These are phyloP conservation scores for Williopsis jadinii DNA, from an alignment of 1,139 yeast genomes.

Conservation along the genomic window DNA sequence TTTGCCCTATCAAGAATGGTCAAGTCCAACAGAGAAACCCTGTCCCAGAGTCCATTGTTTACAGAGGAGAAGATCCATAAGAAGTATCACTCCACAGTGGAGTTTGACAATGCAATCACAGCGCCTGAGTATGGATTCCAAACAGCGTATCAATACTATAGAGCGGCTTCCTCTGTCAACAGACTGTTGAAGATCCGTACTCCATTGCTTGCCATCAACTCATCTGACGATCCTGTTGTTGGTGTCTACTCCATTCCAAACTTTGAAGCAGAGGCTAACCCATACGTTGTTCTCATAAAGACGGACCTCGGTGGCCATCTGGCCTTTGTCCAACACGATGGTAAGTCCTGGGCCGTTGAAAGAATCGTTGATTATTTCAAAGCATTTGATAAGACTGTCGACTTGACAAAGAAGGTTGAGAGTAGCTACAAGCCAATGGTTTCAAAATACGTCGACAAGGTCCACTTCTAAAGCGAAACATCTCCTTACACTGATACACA, in stretches of 20 bases:
- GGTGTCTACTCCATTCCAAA: conserved; percentile 59
- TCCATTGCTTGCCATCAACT: conserved; percentile 62
- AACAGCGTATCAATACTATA: conserved; percentile 66
- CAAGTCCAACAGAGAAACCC: conserved; percentile 51
- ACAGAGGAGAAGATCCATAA: conserved; percentile 30
- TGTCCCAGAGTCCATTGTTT: conserved; percentile 30
- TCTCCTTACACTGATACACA: neutral
- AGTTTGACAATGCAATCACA: conserved; percentile 70
- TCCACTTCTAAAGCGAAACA: conserved; percentile 8
- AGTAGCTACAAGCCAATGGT: conserved; percentile 12
- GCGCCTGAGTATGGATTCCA: conserved; percentile 70
- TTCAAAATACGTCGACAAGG: conserved; percentile 14
- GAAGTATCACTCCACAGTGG: conserved; percentile 32
- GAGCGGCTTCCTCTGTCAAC: conserved; percentile 57
- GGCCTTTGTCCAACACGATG: conserved; percentile 49
- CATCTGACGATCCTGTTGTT: conserved; percentile 82
- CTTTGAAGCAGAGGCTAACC: conserved; percentile 55
- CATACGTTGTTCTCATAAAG: conserved; percentile 56
- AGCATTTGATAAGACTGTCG: conserved; percentile 38
- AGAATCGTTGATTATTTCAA: conserved; percentile 57
- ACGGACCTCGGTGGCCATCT: conserved; percentile 88
- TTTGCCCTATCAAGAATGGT: conserved; percentile 56
- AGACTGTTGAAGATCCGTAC: conserved; percentile 48
- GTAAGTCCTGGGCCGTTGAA: conserved; percentile 68
- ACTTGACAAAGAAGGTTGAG: conserved; percentile 12